Evolutionary conservation across 1,139 yeast genomes (phyloP), one percentile per base, ranked within the genome.

Genomic region (Arxiozyma slooffiae): DNA sequence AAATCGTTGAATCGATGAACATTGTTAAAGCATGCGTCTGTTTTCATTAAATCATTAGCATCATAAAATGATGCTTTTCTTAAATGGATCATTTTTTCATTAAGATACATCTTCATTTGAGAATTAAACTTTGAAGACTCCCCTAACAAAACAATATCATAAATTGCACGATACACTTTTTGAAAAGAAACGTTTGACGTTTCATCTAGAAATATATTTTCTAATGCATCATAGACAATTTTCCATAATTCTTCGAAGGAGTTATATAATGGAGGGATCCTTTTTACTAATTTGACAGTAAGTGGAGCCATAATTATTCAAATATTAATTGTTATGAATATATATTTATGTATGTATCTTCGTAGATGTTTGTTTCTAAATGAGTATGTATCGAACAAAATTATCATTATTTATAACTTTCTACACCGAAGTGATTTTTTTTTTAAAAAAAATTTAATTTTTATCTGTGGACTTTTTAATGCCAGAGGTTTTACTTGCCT

Each of bases 171-270:
- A 65, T 92, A 92, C 1, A 92, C 74, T 57, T 82, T 87, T 59
- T 89, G 96, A 63, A 87, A 92, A 1, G 95, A 85, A 36, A 90
- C 72, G 53, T 78, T 77, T 4, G 88, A 80, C 11, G 89, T 90
- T 62, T 85, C 81, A 58, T 84, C 82, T 47, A 76, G 73, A 60
- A 84, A 86, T 50, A 92, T 90, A 61, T 85, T 88, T 26, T 69
- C 70, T 43, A 92, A 82, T 34, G 97, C 97, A 43, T 78, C 74
- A n/a, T 84, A 71, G 36, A 92, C 72, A 1, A 80, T 71, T 2
- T 65, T 60, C 97, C 97, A 90, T 1, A 87, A 75, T 50, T 79
- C 75, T 22, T 80, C 60, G 42, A 60, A 56, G 14, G 45, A 42
- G 21, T 34, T 18, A 30, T 30, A 42, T 24, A 42, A 14, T 34